phyloP scores from a whole-genome alignment of 2,329 filamentous ascomycete species.

The Fusarium begoniae region DNA sequence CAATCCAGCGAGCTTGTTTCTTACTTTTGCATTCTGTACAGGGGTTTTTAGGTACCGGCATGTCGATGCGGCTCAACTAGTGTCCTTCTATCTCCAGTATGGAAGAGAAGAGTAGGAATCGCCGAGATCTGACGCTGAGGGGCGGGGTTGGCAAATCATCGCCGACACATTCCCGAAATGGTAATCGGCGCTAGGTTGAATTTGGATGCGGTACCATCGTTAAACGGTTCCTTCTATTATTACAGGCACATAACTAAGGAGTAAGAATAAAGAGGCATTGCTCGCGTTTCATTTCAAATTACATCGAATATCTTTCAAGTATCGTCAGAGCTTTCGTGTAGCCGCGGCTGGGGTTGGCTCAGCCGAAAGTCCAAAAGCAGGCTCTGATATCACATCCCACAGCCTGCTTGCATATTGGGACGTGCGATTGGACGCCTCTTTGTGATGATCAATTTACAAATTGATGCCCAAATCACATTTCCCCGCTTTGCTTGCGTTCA shows the following conservation, averaged over 20 bases:
- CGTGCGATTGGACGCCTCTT: background rate
- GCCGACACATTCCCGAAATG: background rate
- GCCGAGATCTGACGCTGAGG: background rate
- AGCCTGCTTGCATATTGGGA: background rate
- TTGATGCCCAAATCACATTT: background rate
- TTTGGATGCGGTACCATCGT: background rate
- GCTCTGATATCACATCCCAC: background rate
- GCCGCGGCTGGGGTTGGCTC: too few species aligned
- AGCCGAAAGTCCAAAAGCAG: too few species aligned
- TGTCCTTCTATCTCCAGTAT: fast-evolving
- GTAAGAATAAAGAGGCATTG: too few species aligned
- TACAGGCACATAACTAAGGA: too few species aligned
- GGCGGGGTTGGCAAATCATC: background rate
- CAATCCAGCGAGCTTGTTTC: too few species aligned
- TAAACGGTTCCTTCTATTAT: too few species aligned
- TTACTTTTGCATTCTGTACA: conserved; percentile 35
- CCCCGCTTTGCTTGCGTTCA: background rate
- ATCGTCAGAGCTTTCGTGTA: too few species aligned
- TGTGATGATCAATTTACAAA: fast-evolving
- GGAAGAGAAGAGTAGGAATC: background rate
- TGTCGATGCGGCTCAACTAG: background rate
- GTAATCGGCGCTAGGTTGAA: background rate
- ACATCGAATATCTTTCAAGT: too few species aligned
- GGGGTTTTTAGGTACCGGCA: conserved; percentile 26
- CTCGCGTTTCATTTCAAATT: too few species aligned